Percentiles rank a stretch among this genome's conserved stretches.
Evolutionary conservation across 345 rosid genomes (phyloP).

Genomic region (Gossypium ekmanianum): DNA sequence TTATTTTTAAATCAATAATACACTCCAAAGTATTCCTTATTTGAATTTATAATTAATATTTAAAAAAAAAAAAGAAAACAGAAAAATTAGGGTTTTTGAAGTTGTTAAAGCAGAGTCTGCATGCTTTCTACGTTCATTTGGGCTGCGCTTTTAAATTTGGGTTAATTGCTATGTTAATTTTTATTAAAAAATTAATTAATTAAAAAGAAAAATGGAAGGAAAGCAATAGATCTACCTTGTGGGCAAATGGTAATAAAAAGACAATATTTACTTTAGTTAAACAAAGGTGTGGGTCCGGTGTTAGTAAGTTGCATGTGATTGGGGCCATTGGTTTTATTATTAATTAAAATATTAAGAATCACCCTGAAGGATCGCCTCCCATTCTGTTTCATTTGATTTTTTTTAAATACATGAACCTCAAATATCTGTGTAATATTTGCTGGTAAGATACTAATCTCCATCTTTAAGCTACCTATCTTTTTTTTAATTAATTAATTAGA

Average conservation of each 20-base stretch:
- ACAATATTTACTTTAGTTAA: not conserved
- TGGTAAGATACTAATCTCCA: constrained; percentile 1
- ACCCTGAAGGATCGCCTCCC: not conserved
- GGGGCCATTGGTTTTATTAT: not conserved
- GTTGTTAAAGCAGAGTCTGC: not conserved
- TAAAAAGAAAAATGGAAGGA: no score
- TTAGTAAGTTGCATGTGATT: not conserved
- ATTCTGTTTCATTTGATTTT: not conserved
- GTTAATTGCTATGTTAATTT: not conserved
- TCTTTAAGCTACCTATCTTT: not conserved
- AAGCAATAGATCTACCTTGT: not conserved
- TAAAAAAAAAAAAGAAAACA: no score
- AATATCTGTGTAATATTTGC: not conserved
- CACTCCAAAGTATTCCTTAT: no score
- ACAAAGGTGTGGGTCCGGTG: not conserved
- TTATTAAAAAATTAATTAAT: no score
- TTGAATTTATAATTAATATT: no score
- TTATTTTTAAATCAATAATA: no score
- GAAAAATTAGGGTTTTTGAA: not conserved
- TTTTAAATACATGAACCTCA: not conserved
- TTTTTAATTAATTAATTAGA: not conserved
- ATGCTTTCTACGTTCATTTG: not conserved
- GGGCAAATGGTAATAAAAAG: not conserved
- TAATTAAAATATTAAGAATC: not conserved
- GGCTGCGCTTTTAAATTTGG: not conserved